A percentile compares a stretch with the other conserved stretches of the same genome.
Evolutionary conservation across 768 basidiomycete species (phyloP).

Genomic region (Russula sp.): DNA sequence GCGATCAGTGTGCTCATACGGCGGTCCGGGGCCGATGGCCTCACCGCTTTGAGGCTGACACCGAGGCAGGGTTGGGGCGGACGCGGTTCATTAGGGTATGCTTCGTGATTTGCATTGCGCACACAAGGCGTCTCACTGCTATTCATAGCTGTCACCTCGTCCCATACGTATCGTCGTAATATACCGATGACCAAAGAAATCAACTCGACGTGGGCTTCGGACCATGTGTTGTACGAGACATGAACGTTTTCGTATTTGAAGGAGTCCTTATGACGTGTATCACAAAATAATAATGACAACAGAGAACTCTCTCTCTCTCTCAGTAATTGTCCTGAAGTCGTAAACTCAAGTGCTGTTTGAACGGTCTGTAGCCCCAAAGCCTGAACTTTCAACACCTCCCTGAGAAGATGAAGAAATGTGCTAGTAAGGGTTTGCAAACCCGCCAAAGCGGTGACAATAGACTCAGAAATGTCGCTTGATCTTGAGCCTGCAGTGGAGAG

Average conservation of each 20-base stretch:
- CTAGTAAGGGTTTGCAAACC: not conserved
- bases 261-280: constrained; percentile 7
- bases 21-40: constrained; percentile 43
- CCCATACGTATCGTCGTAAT: constrained; percentile 13
- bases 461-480: not conserved
- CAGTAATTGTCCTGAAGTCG: no score
- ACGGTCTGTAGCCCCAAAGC: not conserved
- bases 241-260: not conserved
- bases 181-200: not conserved
- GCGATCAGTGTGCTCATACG: constrained; percentile 57
- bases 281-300: constrained; percentile 1
- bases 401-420: not conserved
- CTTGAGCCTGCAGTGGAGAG: not conserved
- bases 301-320: no score
- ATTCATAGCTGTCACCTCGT: constrained; percentile 27
- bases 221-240: not conserved
- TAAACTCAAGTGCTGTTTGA: no score
- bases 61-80: constrained; percentile 85
- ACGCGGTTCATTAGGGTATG: constrained; percentile 75
- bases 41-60: constrained; percentile 52
- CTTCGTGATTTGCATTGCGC: not conserved
- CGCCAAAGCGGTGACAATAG: no score
- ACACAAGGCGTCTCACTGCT: not conserved
- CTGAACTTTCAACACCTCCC: not conserved
- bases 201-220: not conserved